Evolutionary conservation across 176 grass and related monocot species (phyloP), one percentile per base, ranked within the genome.

Genomic region (Coix lacrymajobi): DNA sequence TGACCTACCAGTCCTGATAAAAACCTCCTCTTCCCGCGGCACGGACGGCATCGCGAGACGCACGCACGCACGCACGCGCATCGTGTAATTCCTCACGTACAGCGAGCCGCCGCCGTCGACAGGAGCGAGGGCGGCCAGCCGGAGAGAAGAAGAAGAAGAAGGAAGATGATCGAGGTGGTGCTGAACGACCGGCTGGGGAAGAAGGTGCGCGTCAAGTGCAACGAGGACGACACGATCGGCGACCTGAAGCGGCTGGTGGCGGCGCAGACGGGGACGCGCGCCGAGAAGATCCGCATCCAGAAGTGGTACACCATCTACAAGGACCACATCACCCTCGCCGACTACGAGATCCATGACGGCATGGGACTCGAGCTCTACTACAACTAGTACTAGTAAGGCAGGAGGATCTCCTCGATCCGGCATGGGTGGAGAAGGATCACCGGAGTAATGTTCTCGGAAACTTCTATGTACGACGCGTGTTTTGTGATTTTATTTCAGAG

Each of bases 271-370:
- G 91, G 94, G 12, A 97, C 91, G 69, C 80, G 86, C 34, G 76
- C 91, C 26, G 91, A 97, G 13, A 97, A 97, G 94, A 97, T 91
- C 68, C 89, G 91, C 29, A 93, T 97, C 89, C 89, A 91, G 89
- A 97, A 93, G 86, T 97, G 91, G 91, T 97, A 97, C 84, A 97
- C 30, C 84, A 88, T 88, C 68, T 97, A 97, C 84, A 93, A 93
- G 86, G 91, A 97, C 56, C 91, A 89, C 88, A 97, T 97, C 91
- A 93, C 91, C 81, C 94, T 93, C 84, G 78, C 77, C 72, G 88
- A 97, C 82, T 97, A 97, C 84, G 94, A 97, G 73, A 86, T 97
- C 84, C 91, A 91, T 63, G 94, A 97, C 22, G 87, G 91, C 52
- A 97, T 97, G 94, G 91, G 89, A 7, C 91, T 97, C 46, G 91